Conservation (phyloP, 495 filamentous ascomycete genomes). For the Talaromyces wortmannii region DNA sequence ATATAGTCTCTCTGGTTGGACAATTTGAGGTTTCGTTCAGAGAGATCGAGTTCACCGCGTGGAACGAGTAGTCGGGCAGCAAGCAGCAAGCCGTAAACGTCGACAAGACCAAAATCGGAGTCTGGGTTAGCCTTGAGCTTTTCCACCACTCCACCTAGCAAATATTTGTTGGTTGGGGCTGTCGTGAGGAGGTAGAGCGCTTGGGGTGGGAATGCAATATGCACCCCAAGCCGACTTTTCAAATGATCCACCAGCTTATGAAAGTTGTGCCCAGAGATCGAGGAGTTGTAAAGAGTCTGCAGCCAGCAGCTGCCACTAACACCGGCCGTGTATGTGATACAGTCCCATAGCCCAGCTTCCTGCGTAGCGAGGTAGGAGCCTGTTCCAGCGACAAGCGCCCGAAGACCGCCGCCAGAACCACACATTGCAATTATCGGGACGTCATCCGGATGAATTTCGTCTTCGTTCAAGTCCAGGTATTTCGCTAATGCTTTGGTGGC, state of each 20-base stretch:
- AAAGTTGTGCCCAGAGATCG: constrained; percentile 58
- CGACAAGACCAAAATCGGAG: constrained; percentile 83
- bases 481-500: constrained; percentile 66
- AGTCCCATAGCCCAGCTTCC: constrained; percentile 85
- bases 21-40: constrained; percentile 75
- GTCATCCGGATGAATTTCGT: constrained; percentile 85
- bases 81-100: constrained; percentile 82
- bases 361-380: constrained; percentile 75
- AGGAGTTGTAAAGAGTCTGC: constrained; percentile 84
- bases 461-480: constrained; percentile 70
- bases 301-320: constrained; percentile 96
- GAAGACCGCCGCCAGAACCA: constrained; percentile 83
- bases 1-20: constrained; percentile 74
- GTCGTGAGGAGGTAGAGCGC: constrained; percentile 69
- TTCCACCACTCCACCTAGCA: constrained; percentile 82
- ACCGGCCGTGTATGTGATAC: constrained; percentile 87
- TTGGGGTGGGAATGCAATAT: constrained; percentile 86
- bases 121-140: constrained; percentile 76
- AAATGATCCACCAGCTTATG: constrained; percentile 70
- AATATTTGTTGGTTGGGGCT: constrained; percentile 86
- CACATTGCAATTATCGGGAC: constrained; percentile 89
- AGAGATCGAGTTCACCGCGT: constrained; percentile 69
- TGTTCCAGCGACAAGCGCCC: constrained; percentile 82
- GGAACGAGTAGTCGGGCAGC: constrained; percentile 80
- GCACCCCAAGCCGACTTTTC: constrained; percentile 73